Conservation (phyloP, 2,329 filamentous ascomycete genomes). For the Exophiala alcalophila region DNA sequence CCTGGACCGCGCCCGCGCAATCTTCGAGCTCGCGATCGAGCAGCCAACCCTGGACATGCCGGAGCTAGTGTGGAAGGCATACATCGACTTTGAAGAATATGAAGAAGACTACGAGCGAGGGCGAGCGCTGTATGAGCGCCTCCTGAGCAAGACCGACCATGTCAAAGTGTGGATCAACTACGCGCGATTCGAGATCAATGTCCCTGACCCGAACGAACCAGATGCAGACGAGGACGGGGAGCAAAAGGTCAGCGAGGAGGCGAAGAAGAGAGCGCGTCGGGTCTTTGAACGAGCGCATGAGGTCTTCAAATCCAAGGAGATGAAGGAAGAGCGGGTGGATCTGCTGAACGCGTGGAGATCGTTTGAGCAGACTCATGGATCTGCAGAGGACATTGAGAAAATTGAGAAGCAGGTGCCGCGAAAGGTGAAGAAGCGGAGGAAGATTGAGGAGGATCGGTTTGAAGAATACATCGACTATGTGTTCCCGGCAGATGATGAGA, state of each 20-base stretch:
- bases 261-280: constrained; percentile 75
- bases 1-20: constrained; percentile 78
- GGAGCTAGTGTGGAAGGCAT: constrained; percentile 94
- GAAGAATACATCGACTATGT: constrained; percentile 98
- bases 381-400: constrained; percentile 68
- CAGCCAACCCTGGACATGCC: constrained; percentile 92
- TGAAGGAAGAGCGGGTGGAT: constrained; percentile 90
- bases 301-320: constrained; percentile 81
- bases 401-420: constrained; percentile 93
- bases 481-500: constrained; percentile 91
- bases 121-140: constrained; percentile 78
- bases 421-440: constrained; percentile 80
- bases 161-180: constrained; percentile 99
- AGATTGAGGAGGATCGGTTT: constrained; percentile 85
- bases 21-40: constrained; percentile 84
- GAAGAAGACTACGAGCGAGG: constrained; percentile 86
- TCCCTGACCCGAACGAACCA: constrained; percentile 70
- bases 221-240: constrained; percentile 59
- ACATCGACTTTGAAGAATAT: constrained; percentile 97
- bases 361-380: constrained; percentile 85
- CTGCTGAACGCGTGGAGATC: constrained; percentile 88
- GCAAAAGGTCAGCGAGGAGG: constrained; percentile 69
- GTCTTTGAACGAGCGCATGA: constrained; percentile 84
- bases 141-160: constrained; percentile 92
- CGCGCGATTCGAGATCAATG: constrained; percentile 96